phyloP scores from a whole-genome alignment of 768 basidiomycete species.

The Rhizopogon vulgaris region DNA sequence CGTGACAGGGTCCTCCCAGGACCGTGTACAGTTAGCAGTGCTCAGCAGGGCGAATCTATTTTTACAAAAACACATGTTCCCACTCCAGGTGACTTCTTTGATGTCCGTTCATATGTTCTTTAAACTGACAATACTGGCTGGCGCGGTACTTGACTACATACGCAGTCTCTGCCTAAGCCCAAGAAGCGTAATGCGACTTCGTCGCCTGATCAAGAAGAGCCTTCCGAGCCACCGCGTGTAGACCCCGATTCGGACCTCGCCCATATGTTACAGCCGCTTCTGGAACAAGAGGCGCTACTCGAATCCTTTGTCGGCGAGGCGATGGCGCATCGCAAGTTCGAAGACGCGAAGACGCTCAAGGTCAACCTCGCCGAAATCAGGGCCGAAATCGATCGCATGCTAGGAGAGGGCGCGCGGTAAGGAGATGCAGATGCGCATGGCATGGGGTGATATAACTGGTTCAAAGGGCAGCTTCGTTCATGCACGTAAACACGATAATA shows the following conservation, averaged over 20 bases:
- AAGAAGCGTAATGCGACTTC: constrained; percentile 24
- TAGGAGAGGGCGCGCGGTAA: constrained; percentile 28
- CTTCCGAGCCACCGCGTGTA: constrained; percentile 25
- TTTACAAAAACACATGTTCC: constrained; percentile 86
- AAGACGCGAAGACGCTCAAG: constrained; percentile 86
- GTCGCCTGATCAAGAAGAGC: constrained; percentile 3
- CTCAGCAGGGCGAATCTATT: constrained; percentile 71
- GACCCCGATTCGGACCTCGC: constrained; percentile 71
- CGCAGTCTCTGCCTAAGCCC: constrained; percentile 43
- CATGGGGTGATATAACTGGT: background rate
- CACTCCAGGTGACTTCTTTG: constrained; percentile 17
- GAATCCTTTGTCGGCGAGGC: constrained; percentile 91
- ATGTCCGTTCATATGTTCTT: background rate
- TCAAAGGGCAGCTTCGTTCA: background rate
- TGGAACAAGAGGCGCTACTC: constrained; percentile 91
- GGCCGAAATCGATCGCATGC: constrained; percentile 70
- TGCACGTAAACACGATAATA: background rate
- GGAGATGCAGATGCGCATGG: constrained; percentile 1
- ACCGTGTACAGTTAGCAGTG: constrained; percentile 80
- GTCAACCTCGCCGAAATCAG: constrained; percentile 77
- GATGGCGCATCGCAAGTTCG: constrained; percentile 85
- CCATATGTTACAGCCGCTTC: constrained; percentile 71
- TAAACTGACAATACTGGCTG: background rate
- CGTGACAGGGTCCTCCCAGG: constrained; percentile 65
- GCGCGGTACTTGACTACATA: too few relatives aligned